phyloP scores from a whole-genome alignment of 1,139 yeast species.

The Trichomonascaceae sp. region DNA sequence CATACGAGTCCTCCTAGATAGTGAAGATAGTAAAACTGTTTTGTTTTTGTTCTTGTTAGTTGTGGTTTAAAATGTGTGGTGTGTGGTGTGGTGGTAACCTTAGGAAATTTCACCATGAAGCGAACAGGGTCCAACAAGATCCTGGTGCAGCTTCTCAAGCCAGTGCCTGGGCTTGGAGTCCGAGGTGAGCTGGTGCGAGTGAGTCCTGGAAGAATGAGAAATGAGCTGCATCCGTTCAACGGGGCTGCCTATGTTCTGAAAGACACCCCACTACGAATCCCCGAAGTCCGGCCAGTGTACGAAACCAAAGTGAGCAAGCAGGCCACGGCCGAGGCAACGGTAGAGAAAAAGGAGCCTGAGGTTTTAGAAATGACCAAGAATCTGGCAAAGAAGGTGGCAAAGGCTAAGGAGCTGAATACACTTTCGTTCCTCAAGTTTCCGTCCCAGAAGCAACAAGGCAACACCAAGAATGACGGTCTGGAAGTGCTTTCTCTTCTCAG shows the following conservation, averaged over 20 bases:
- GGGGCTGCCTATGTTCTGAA: conserved; percentile 58
- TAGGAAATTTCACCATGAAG: too few species aligned
- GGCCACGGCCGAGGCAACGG: conserved; percentile 5
- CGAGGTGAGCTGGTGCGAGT: conserved; percentile 65
- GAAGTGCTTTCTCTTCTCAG: conserved; percentile 1
- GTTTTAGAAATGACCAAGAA: conserved; percentile 2
- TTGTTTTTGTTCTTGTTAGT: too few species aligned
- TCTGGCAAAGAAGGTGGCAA: conserved; percentile 2
- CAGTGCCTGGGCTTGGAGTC: conserved; percentile 45
- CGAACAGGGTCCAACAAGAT: too few species aligned
- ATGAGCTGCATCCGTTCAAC: conserved; percentile 52
- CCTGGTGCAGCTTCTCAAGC: conserved; percentile 55
- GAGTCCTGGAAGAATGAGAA: conserved; percentile 76
- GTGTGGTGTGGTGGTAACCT: too few species aligned
- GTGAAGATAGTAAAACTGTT: too few species aligned
- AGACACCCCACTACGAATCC: conserved; percentile 44
- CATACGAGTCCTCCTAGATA: conserved; percentile 29
- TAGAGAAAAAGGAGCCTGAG: conserved; percentile 3
- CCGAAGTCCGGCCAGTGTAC: conserved; percentile 18
- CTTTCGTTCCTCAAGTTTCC: conserved; percentile 10
- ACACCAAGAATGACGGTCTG: background rate
- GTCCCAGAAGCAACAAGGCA: conserved; percentile 3
- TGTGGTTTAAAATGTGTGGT: too few species aligned
- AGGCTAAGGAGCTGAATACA: conserved; percentile 43
- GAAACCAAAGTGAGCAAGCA: conserved; percentile 5